These are phyloP conservation scores for Epichloe scottii DNA, from an alignment of 2,329 filamentous ascomycete genomes.

Conservation along the genomic window DNA sequence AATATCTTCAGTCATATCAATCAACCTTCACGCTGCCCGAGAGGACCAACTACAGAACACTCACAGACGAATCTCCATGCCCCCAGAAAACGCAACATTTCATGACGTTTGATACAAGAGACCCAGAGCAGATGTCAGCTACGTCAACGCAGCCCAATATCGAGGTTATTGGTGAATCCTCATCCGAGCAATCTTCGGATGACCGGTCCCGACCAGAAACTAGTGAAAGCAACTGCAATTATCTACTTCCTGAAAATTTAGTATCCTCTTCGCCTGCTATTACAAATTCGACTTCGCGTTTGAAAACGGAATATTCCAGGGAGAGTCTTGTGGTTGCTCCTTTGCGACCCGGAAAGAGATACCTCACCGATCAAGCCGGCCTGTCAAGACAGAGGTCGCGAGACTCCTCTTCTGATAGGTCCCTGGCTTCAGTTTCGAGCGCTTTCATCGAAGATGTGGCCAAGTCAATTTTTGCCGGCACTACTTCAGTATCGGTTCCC, in stretches of 20 bases:
- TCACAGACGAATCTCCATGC: constrained; percentile 18
- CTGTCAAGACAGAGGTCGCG: constrained; percentile 38
- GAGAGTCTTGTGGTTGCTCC: constrained; percentile 49
- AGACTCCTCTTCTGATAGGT: constrained; percentile 41
- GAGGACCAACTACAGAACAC: constrained; percentile 41
- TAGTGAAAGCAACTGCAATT: constrained; percentile 36
- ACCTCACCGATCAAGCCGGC: constrained; percentile 35
- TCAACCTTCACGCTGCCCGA: constrained; percentile 34
- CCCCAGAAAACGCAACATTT: not conserved
- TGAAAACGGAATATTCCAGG: constrained; percentile 38
- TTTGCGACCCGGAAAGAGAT: constrained; percentile 33
- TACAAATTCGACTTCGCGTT: not conserved
- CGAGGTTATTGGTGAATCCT: constrained; percentile 37
- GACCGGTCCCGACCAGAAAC: constrained; percentile 22
- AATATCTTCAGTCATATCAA: constrained; percentile 16
- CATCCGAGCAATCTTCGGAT: constrained; percentile 26
- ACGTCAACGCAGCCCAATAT: constrained; percentile 38
- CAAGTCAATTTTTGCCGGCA: constrained; percentile 19
- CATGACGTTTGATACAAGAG: constrained; percentile 7
- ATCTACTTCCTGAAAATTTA: constrained; percentile 36
- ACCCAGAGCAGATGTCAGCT: constrained; percentile 28
- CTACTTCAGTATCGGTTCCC: constrained; percentile 13
- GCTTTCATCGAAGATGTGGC: constrained; percentile 37
- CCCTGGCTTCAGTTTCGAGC: constrained; percentile 43
- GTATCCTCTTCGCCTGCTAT: constrained; percentile 16